phyloP scores from a whole-genome alignment of 768 basidiomycete genomes.

The Austroboletus eburneus region DNA sequence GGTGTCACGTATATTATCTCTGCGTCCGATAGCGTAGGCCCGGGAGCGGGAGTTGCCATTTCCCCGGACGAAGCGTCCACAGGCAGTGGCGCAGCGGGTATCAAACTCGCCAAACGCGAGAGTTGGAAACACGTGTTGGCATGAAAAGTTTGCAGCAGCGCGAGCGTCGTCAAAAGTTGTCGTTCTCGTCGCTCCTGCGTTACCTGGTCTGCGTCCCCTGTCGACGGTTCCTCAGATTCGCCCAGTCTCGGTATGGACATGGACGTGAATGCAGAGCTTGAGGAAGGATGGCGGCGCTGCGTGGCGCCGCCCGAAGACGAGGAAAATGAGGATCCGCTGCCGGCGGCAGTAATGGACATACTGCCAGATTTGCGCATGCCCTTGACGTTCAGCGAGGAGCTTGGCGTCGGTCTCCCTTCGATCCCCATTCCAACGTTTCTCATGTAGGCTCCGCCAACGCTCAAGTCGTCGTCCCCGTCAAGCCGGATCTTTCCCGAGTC shows the following conservation, averaged over 20 bases:
- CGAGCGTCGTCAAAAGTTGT: constrained; percentile 45
- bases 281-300: constrained; percentile 32
- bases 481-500: constrained; percentile 57
- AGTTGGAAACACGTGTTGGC: constrained; percentile 59
- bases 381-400: constrained; percentile 30
- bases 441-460: constrained; percentile 39
- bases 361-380: constrained; percentile 42
- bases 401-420: constrained; percentile 49
- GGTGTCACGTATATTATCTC: constrained; percentile 47
- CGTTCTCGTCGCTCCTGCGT: constrained; percentile 31
- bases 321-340: constrained; percentile 25
- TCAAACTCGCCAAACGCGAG: constrained; percentile 36
- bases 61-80: constrained; percentile 1
- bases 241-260: constrained; percentile 29
- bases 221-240: constrained; percentile 3
- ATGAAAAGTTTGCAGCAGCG: constrained; percentile 65
- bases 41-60: no score
- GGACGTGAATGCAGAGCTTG: constrained; percentile 22
- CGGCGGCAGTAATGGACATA: constrained; percentile 39
- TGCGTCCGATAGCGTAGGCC: constrained; percentile 9
- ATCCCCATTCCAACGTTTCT: constrained; percentile 67
- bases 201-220: constrained; percentile 9
- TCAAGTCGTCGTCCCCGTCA: constrained; percentile 65
- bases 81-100: constrained; percentile 7
- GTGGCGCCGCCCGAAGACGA: constrained; percentile 30